Conservation (phyloP, 2,329 filamentous ascomycete species). For the Penicillium corylophilum region DNA sequence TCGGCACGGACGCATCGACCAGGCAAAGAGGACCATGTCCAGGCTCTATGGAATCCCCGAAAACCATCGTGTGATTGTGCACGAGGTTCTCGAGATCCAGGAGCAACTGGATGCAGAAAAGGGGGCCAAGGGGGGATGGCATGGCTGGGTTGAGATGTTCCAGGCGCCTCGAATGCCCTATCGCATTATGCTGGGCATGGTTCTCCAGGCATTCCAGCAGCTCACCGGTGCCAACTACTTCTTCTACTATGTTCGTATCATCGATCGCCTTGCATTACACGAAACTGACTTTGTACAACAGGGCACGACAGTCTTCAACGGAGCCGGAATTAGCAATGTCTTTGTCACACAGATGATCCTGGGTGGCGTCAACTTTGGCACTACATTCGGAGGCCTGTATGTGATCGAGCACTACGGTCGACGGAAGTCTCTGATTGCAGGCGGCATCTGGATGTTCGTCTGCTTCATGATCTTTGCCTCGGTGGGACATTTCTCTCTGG, state of each 20-base stretch:
- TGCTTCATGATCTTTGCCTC: slow-evolving; percentile 66
- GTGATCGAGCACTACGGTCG: slow-evolving; percentile 68
- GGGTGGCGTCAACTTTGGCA: slow-evolving; percentile 65
- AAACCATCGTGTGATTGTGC: slow-evolving; percentile 53
- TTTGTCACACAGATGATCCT: slow-evolving; percentile 66
- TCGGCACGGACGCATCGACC: slow-evolving; percentile 53
- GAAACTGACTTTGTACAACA: neutral
- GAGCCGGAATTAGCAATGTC: slow-evolving; percentile 63
- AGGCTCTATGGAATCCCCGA: slow-evolving; percentile 56
- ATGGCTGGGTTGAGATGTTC: slow-evolving; percentile 44
- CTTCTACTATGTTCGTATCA: slow-evolving; percentile 53
- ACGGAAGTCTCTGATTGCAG: slow-evolving; percentile 65
- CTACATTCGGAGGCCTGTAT: slow-evolving; percentile 66
- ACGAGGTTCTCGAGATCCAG: slow-evolving; percentile 58
- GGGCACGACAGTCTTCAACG: slow-evolving; percentile 54
- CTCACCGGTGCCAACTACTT: slow-evolving; percentile 49
- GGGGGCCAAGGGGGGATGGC: slow-evolving; percentile 24
- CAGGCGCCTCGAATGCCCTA: slow-evolving; percentile 48
- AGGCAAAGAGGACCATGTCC: slow-evolving; percentile 53
- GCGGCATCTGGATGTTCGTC: slow-evolving; percentile 64
- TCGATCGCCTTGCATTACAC: neutral
- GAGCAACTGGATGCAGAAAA: slow-evolving; percentile 56
- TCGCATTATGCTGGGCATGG: slow-evolving; percentile 42
- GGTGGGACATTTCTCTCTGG: slow-evolving; percentile 50
- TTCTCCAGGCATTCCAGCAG: slow-evolving; percentile 46